Evolutionary conservation across 2,329 filamentous ascomycete species (phyloP).

Genomic region (Lasiodiplodia sp.): DNA sequence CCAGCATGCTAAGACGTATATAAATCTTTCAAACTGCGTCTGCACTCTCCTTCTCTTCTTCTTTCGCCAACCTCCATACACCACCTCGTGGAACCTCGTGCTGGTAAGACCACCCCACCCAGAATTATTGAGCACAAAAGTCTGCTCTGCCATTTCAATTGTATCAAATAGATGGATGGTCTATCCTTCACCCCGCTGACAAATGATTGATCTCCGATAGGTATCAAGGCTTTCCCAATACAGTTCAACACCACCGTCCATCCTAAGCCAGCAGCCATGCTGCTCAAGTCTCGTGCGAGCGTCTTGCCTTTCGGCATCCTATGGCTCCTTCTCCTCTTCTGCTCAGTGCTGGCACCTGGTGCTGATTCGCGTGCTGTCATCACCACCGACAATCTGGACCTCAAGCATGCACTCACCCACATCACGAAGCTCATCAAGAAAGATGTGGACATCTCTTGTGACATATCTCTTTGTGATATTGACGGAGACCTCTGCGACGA

Average conservation of each 20-base stretch:
- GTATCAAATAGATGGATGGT: no score
- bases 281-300: fast-evolving
- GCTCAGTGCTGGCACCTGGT: background rate
- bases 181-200: background rate
- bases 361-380: background rate
- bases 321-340: background rate
- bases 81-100: background rate
- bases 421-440: background rate
- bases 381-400: background rate
- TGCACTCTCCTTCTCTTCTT: background rate
- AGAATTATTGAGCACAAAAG: no score
- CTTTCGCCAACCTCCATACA: background rate
- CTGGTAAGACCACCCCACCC: background rate
- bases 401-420: background rate
- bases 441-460: background rate
- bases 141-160: no score
- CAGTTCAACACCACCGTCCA: background rate
- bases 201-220: background rate
- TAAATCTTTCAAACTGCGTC: background rate
- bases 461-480: background rate
- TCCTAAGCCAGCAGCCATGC: background rate
- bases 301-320: background rate
- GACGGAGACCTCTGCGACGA: background rate
- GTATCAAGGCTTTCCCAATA: background rate
- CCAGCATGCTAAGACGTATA: no score